Base-by-base conservation (phyloP, 1,284 basidiomycete species). In the Ganoderma lingzhi region DNA sequence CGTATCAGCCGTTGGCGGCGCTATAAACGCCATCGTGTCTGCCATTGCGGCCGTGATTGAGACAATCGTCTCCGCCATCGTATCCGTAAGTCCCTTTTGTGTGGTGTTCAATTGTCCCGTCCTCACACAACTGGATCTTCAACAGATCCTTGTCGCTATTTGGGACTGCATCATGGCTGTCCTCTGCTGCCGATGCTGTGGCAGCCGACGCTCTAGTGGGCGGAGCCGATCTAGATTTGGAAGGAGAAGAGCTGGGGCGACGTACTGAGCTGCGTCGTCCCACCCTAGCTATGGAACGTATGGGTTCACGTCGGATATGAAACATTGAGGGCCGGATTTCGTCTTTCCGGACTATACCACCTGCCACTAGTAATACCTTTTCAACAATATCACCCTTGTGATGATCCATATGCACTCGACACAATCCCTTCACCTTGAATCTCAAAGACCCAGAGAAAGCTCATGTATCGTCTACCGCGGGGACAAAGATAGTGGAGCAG, bases 101-200 rank as follows among this genome's bases (percentile, higher is more conserved):
- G 6, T 51, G 1, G 23, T 28, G 10, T n/a, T 45, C 39, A 48
- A 17, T 17, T 15, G 28, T 10, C 6, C 19, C 14, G 0, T 59
- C 51, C 15, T 63, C 23, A 63, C 58, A 55, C 19, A 41, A 45
- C 28, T 53, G 23, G 32, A 41, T 5, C 9, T 9, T 62, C 9
- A 41, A 9, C 39, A 88, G 87, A 78, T 88, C n/a, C 85, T 89
- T 67, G 85, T 88, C 10, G 84, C 87, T 0, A 89, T 89, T 68
- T 87, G 88, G 75, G 82, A 88, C 73, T 79, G 88, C 55, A 87
- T 90, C 70, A 73, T 80, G 63, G 86, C 88, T 72, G 89, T 89
- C 67, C 79, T 90, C 5, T 90, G 88, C 79, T 90, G 88, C 78
- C 78, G 84, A 70, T 89, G 87, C 75, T 77, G 76, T 69, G 66